These are phyloP conservation scores for Lichtheimia hyalospora DNA, from an alignment of 371 early-diverging fungal species.

Conservation along the genomic window DNA sequence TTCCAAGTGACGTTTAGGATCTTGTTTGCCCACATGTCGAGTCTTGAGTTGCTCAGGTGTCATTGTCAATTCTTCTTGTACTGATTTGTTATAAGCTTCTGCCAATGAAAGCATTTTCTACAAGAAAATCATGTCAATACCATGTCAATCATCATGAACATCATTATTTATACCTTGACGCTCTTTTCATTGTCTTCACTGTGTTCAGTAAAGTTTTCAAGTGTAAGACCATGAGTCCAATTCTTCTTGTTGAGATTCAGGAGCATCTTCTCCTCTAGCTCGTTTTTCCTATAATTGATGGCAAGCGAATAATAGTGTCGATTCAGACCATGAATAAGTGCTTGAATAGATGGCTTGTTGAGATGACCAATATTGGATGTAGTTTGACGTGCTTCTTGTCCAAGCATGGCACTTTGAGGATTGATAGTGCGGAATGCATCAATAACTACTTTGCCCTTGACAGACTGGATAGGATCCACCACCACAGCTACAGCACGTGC, in stretches of 20 bases:
- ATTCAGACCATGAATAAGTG: slow-evolving; percentile 99
- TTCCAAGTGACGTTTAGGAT: slow-evolving; percentile 98
- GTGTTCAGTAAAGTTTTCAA: slow-evolving; percentile 84
- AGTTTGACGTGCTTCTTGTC: slow-evolving; percentile 97
- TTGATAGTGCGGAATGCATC: slow-evolving; percentile 99
- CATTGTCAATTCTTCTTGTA: slow-evolving; percentile 92
- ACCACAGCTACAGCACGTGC: slow-evolving; percentile 99
- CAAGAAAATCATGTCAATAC: background rate
- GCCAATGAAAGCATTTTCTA: slow-evolving; percentile 85
- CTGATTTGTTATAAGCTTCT: slow-evolving; percentile 94
- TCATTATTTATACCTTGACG: slow-evolving; percentile 64
- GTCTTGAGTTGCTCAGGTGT: slow-evolving; percentile 92
- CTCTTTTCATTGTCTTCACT: slow-evolving; percentile 79
- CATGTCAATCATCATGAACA: background rate
- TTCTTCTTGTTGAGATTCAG: slow-evolving; percentile 98
- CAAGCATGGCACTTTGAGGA: slow-evolving; percentile 86
- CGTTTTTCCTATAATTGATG: slow-evolving; percentile 99
- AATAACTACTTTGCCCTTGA: slow-evolving; percentile 99
- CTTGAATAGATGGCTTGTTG: slow-evolving; percentile 98
- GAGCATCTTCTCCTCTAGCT: slow-evolving; percentile 99
- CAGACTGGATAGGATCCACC: slow-evolving; percentile 99
- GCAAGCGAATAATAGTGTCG: slow-evolving; percentile 99
- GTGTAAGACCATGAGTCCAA: slow-evolving; percentile 97
- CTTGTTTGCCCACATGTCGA: slow-evolving; percentile 97
- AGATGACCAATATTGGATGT: slow-evolving; percentile 99